Base-by-base conservation (phyloP, 2,329 filamentous ascomycete genomes). In the Alternaria rosae region DNA sequence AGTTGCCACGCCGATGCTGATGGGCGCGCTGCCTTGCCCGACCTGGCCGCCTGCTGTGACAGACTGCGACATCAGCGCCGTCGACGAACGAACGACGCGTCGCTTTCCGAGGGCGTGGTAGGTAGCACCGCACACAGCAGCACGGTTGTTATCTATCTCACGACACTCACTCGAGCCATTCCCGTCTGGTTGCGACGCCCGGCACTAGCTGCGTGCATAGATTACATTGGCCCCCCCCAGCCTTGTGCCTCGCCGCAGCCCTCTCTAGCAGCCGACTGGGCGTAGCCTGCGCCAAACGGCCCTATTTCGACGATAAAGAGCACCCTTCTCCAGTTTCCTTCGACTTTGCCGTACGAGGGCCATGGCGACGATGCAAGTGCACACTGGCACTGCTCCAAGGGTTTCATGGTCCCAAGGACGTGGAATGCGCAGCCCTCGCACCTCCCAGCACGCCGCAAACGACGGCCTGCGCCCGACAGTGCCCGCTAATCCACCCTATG, bases 401-500 rank as follows among this genome's bases (percentile, higher is more conserved):
- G n/a, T n/a, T n/a, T n/a, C n/a, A n/a, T n/a, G 15, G 35, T 38
- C 35, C 35, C 28, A 38, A 12, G 23, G 21, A 15, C 50, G 15
- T 57, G 51, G 30, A 41, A 42, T 32, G 21, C 20, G 17, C 44
- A 53, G 35, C 35, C 35, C 25, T 26, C 32, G 32, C 54, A 48
- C 57, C 54, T 20, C 13, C 41, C 30, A 38, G 45, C 55, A 28
- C 35, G 53, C 69, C 56, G 67, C 69, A 68, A 69, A 71, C 67
- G 60, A 65, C 60, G 57, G 58, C 57, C 35, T 32, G 65, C 63
- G 51, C 53, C 53, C 59, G 54, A 59, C 35, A 52, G 38, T 7
- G 17, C 57, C 62, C 47, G 61, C 70, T 69, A 70, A 70, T 60
- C 62, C 64, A 47, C 62, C 54, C 65, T 65, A 66, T 65, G 62